Base-by-base conservation (phyloP, 176 grass and related monocot genomes). In the Secale cereale region DNA sequence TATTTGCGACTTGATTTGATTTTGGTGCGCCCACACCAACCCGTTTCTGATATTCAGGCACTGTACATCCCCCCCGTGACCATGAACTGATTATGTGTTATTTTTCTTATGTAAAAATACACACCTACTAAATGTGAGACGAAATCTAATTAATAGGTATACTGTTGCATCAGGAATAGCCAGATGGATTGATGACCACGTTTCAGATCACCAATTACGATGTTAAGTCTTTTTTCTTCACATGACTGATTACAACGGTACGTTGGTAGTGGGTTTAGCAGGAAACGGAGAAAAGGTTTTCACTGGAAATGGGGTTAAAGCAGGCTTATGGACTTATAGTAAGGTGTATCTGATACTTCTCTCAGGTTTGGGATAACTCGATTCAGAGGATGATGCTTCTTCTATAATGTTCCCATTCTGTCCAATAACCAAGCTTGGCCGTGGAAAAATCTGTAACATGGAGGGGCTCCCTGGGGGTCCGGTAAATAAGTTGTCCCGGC, bases 311-410 rank as follows among this genome's bases (percentile, higher is more conserved):
- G 59, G 83, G 76, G 80, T 59, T 90, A 80, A 85, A 90, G 89
- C 71, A 25, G 14, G 89, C 59, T 90, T 90, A 79, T 87, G 19
- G 14, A 85, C 59, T 90, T 90, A 79, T 87, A 29, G 1, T 87
- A 80, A 60, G 16, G 30, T 70, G 89, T 85, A 91, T 91, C 89
- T 6, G 81, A 87, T 91, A 26, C 89, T 63, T 84, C 16, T 83
- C 36, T 69, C 1, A 20, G 8, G 59, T 60, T 15, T 75, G 80
- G 27, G 40, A 78, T 74, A 59, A 72, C 16, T 6, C 22, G 80
- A 74, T 79, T 79, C 22, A 27, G 41, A 83, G 65, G 57, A 72
- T 67, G 59, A 83, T 74, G 67, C 66, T 36, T 74, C 39, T 7
- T 60, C 17, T 43, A 27, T 52, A 84, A 80, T 83, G 66, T 76